phyloP scores from a whole-genome alignment of 129 eudicot genomes.

The Pseudognaphalium luteoalbum region DNA sequence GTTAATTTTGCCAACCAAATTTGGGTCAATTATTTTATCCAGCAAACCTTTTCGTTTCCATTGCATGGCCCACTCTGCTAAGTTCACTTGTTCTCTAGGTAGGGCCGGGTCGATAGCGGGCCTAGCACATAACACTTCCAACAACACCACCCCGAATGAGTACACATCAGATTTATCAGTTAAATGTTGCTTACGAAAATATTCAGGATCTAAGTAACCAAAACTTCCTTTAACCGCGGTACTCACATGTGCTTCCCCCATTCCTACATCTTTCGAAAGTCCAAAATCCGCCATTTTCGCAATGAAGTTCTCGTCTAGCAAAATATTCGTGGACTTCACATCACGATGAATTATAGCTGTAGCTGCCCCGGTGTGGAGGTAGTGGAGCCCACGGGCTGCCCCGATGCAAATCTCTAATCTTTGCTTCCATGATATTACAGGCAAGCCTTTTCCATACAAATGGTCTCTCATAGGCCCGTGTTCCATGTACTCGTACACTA shows the following conservation, averaged over 20 bases:
- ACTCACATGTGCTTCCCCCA: constrained; percentile 75
- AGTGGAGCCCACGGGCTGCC: constrained; percentile 91
- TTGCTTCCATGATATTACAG: constrained; percentile 72
- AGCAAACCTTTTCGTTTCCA: constrained; percentile 77
- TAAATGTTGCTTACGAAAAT: constrained; percentile 83
- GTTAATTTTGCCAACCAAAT: constrained; percentile 50
- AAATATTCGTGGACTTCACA: constrained; percentile 85
- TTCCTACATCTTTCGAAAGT: constrained; percentile 73
- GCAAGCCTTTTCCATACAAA: constrained; percentile 67
- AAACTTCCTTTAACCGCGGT: constrained; percentile 98
- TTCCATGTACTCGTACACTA: constrained; percentile 88
- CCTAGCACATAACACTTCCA: constrained; percentile 80
- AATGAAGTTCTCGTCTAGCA: constrained; percentile 69
- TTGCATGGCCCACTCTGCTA: constrained; percentile 97
- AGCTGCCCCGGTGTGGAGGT: constrained; percentile 87
- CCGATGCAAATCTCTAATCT: constrained; percentile 88
- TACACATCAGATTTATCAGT: constrained; percentile 91
- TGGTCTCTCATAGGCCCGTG: constrained; percentile 93
- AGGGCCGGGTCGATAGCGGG: constrained; percentile 74
- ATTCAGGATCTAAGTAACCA: constrained; percentile 89
- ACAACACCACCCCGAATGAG: constrained; percentile 82
- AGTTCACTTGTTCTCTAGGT: constrained; percentile 90
- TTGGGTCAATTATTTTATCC: constrained; percentile 74
- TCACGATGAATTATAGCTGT: constrained; percentile 90
- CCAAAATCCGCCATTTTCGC: constrained; percentile 98